A percentile compares a stretch with the other conserved stretches of the same genome.
These are phyloP conservation scores for Marchantia paleacea DNA, from an alignment of 225 moss, liverwort and hornwort species.

Conservation along the genomic window DNA sequence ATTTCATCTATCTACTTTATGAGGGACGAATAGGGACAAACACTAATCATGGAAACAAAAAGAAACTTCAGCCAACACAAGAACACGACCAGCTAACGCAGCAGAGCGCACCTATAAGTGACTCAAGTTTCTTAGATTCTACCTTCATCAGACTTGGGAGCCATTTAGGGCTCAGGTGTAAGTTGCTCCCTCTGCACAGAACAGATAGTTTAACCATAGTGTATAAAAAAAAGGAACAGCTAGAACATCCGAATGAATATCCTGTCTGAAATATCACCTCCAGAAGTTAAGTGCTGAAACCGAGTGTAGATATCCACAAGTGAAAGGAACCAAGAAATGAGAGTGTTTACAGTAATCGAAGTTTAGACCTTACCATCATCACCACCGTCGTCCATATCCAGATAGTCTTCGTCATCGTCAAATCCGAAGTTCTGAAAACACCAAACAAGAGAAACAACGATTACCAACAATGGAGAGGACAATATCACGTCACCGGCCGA, in stretches of 20 bases:
- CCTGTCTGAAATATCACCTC: background rate
- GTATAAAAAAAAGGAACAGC: background rate
- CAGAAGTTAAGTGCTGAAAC: background rate
- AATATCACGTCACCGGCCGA: no score
- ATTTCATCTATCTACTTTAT: no score
- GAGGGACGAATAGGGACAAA: no score
- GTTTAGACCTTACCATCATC: constrained; percentile 40
- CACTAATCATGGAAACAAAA: no score
- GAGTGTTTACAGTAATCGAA: background rate
- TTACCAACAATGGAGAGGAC: background rate
- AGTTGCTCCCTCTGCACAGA: constrained; percentile 38
- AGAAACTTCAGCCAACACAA: no score
- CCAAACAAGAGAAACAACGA: background rate
- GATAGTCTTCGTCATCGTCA: constrained; percentile 55
- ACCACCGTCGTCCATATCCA: constrained; percentile 55
- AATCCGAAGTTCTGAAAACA: constrained; percentile 41
- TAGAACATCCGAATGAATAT: no score
- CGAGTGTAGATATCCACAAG: no score
- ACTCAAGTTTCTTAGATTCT: no score
- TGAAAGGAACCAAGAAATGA: background rate
- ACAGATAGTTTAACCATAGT: background rate
- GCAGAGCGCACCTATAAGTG: no score
- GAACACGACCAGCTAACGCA: no score
- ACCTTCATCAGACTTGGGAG: no score
- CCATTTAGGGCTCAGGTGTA: constrained; percentile 6